phyloP scores from a whole-genome alignment of 208 protist species.

The Leptomonas seymouri region DNA sequence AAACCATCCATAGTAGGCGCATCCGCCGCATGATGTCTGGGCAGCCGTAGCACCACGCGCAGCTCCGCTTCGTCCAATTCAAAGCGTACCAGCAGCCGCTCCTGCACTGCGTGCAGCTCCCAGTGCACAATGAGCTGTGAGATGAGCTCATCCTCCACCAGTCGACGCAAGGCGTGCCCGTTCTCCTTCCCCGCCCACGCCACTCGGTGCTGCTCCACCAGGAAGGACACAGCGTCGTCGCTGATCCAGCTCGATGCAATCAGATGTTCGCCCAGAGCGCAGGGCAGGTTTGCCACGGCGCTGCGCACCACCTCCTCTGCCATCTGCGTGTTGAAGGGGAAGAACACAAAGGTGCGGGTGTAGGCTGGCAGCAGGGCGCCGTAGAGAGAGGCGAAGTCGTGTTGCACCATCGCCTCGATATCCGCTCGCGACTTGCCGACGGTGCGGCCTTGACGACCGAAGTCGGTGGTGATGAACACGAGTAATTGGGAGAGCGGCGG shows the following conservation, averaged over 20 bases:
- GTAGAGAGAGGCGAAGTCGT: conserved; percentile 68
- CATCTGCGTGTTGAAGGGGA: conserved; percentile 45
- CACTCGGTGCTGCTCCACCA: conserved; percentile 48
- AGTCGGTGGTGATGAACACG: conserved; percentile 83
- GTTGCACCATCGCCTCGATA: conserved; percentile 66
- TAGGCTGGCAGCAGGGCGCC: conserved; percentile 65
- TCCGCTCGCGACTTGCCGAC: conserved; percentile 55
- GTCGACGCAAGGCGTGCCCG: conserved; percentile 61
- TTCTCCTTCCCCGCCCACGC: conserved; percentile 71
- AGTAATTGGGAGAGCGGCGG: conserved; percentile 59
- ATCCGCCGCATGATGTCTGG: background rate
- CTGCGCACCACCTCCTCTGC: conserved; percentile 62
- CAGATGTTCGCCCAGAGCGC: conserved; percentile 28
- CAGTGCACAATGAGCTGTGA: conserved; percentile 55
- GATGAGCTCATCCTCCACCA: conserved; percentile 65
- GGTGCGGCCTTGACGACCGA: conserved; percentile 82
- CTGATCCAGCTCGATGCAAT: conserved; percentile 57
- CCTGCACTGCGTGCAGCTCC: conserved; percentile 22
- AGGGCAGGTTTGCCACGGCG: conserved; percentile 54
- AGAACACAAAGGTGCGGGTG: conserved; percentile 65
- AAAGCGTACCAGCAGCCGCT: conserved; percentile 24
- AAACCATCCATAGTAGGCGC: background rate
- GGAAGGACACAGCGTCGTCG: conserved; percentile 54
- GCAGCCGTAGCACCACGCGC: conserved; percentile 22
- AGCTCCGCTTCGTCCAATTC: conserved; percentile 27